These are phyloP conservation scores for Talaromyces sp. DNA, from an alignment of 2,329 filamentous ascomycete genomes.

Conservation along the genomic window DNA sequence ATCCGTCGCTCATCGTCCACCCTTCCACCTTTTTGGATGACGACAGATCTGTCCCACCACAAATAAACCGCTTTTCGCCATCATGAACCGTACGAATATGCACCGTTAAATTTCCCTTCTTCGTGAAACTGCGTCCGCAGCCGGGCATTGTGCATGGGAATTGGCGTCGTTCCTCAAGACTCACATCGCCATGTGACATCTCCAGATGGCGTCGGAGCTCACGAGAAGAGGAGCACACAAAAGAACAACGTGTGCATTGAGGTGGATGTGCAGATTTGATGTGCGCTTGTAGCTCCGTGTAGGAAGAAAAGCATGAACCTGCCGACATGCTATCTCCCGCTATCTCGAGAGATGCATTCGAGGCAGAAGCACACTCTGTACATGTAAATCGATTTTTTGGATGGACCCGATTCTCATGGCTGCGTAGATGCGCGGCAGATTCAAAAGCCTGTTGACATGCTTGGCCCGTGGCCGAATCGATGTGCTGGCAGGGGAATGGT, in stretches of 20 bases:
- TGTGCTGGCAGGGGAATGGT: conserved; percentile 65
- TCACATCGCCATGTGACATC: conserved; percentile 62
- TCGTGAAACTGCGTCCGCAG: conserved; percentile 75
- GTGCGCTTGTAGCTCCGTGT: conserved; percentile 67
- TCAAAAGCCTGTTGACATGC: conserved; percentile 68
- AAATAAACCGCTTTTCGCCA: conserved; percentile 69
- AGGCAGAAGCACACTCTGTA: conserved; percentile 58
- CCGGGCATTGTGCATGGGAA: conserved; percentile 62
- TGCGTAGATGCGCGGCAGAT: conserved; percentile 63
- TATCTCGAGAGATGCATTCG: background rate
- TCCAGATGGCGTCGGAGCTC: conserved; percentile 75
- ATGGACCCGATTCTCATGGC: conserved; percentile 68
- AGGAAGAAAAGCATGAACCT: conserved; percentile 62
- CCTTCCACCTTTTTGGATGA: conserved; percentile 53
- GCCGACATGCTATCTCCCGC: conserved; percentile 30
- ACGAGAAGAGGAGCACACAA: conserved; percentile 61
- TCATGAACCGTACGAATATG: conserved; percentile 76
- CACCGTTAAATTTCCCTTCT: conserved; percentile 73
- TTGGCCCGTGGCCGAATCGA: conserved; percentile 49
- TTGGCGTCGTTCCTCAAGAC: conserved; percentile 59
- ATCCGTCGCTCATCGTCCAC: conserved; percentile 64
- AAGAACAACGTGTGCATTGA: conserved; percentile 69
- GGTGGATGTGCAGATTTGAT: conserved; percentile 67
- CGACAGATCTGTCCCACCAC: conserved; percentile 63
- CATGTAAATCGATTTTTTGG: conserved; percentile 70